Base-by-base conservation (phyloP, 2,329 filamentous ascomycete species). In the Aschersonia sp. region DNA sequence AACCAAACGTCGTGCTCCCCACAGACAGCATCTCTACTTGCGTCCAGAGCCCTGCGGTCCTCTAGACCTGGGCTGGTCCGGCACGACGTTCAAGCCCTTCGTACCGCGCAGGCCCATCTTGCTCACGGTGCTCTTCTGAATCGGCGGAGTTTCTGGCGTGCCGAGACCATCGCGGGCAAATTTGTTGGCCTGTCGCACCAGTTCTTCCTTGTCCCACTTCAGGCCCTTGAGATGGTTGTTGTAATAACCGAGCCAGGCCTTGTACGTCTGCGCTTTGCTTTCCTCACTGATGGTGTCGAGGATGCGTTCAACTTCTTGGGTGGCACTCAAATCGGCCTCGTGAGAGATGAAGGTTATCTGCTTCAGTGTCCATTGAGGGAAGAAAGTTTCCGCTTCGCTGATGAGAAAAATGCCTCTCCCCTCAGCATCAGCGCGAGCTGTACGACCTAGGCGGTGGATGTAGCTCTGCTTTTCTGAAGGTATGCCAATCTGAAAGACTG, bases 391-490 rank as follows among this genome's bases (percentile, higher is more conserved):
- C 2, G 64, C 59, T 3, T 72, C 61, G 32, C 73, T 66, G 30
- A 82, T 59, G 45, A 85, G 65, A 32, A 84, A 65, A 59, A 80
- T 77, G 40, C 79, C 81, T 45, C 78, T 73, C 43, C 81, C 79
- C 32, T 74, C 71, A 47, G 79, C 80, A 45, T 75, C 74, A n/a
- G 78, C 78, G 48, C 81, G 78, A 4, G 74, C 80, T 2, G 81
- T 84, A 44, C 80, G 78, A 47, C 81, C 80, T 9, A 84, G 69
- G 42, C 80, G 78, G 59, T 84, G 81, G 50, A 84, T 76, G 64
- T 84, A 84, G 45, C 76, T 74, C 58, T 83, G 77, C 52, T 74
- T 73, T 54, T 75, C 73, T 4, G 68, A 63, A 7, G 80, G 77
- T 4, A 79, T 60, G 47, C 80, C 78, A 20, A 79, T 64, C 59